These are phyloP conservation scores for Gomphus bonarii DNA, from an alignment of 1,284 basidiomycete genomes.

Conservation along the genomic window DNA sequence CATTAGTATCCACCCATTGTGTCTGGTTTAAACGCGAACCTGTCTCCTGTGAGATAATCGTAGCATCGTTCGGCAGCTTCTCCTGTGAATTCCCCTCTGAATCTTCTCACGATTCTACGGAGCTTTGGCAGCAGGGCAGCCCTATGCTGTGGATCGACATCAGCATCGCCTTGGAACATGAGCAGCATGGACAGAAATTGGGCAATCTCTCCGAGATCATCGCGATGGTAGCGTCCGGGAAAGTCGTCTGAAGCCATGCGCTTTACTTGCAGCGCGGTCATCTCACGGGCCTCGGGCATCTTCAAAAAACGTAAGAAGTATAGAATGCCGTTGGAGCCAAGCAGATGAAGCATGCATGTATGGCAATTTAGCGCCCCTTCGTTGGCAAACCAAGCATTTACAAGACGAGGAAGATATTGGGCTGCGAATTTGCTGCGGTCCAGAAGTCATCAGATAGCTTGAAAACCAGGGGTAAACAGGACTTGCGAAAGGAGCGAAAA, in stretches of 20 bases:
- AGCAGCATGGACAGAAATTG: constrained; percentile 32
- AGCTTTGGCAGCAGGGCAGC: constrained; percentile 23
- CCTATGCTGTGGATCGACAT: constrained; percentile 23
- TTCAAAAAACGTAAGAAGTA: constrained; percentile 30
- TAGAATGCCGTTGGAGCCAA: constrained; percentile 28
- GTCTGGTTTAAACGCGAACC: constrained; percentile 16
- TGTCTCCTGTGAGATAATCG: constrained; percentile 20
- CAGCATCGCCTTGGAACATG: constrained; percentile 25
- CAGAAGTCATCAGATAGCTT: not conserved
- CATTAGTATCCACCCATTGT: not conserved
- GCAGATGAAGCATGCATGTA: constrained; percentile 23
- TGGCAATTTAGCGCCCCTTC: constrained; percentile 19
- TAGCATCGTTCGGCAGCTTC: constrained; percentile 27
- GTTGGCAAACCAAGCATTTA: constrained; percentile 21
- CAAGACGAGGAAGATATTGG: constrained; percentile 26
- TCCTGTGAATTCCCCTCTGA: constrained; percentile 20
- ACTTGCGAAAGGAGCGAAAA: not conserved
- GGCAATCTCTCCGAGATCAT: constrained; percentile 25
- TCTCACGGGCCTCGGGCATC: constrained; percentile 21
- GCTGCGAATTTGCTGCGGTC: constrained; percentile 28
- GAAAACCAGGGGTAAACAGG: not conserved
- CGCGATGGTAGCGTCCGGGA: constrained; percentile 12
- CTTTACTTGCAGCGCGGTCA: constrained; percentile 26
- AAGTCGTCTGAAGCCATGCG: constrained; percentile 21
- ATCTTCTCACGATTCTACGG: constrained; percentile 21